phyloP scores from a whole-genome alignment of 371 early-diverging fungal genomes.

The Dichotomocladium elegans region DNA sequence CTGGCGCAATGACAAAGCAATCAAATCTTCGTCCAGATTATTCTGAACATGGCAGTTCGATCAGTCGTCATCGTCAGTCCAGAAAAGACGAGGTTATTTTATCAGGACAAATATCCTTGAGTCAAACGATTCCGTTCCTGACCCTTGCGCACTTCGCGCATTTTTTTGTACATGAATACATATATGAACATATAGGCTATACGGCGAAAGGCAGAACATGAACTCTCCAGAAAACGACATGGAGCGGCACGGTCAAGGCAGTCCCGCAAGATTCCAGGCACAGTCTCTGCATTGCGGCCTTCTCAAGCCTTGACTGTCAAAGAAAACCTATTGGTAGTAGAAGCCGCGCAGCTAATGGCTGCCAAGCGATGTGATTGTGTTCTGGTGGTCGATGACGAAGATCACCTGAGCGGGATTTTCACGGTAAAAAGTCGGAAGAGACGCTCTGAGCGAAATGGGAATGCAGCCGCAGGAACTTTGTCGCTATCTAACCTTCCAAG shows the following conservation, averaged over 20 bases:
- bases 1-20: conserved; percentile 14
- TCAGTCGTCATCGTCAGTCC: conserved; percentile 38
- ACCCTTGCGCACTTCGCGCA: neutral
- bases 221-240: conserved; percentile 61
- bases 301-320: conserved; percentile 89
- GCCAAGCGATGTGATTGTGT: conserved; percentile 95
- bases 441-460: neutral
- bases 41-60: conserved; percentile 12
- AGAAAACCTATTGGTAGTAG: conserved; percentile 84
- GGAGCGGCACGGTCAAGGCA: conserved; percentile 29
- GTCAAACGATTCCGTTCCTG: neutral
- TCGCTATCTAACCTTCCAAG: too few species aligned
- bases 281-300: conserved; percentile 90
- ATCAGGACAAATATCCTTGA: neutral
- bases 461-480: neutral
- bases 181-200: conserved; percentile 49
- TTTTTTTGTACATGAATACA: neutral
- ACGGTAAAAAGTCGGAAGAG: conserved; percentile 48
- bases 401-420: conserved; percentile 92
- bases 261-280: conserved; percentile 64
- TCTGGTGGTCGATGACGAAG: conserved; percentile 86
- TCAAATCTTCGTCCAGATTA: conserved; percentile 24
- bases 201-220: conserved; percentile 75
- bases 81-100: conserved; percentile 40
- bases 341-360: conserved; percentile 97